These are phyloP conservation scores for Ilex aquifolium DNA, from an alignment of 257 asterid species.

Conservation along the genomic window DNA sequence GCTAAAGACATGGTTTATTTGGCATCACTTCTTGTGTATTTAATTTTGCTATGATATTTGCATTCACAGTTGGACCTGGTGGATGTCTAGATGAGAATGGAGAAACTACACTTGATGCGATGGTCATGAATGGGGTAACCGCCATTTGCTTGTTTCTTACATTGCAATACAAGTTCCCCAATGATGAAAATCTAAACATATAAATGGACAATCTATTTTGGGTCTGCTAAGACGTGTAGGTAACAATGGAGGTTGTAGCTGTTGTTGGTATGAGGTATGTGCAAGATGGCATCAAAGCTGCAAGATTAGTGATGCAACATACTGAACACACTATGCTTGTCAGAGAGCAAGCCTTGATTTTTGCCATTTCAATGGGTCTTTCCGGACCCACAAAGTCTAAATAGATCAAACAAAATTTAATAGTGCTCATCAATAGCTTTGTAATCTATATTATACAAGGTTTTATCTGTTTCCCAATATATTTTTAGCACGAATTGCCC, in stretches of 20 bases:
- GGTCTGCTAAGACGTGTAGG: conserved; percentile 63
- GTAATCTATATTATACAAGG: too few species aligned
- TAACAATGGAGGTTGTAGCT: conserved; percentile 99
- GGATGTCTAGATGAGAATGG: conserved; percentile 99
- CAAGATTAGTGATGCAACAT: conserved; percentile 75
- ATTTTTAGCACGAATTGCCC: too few species aligned
- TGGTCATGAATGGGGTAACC: conserved; percentile 94
- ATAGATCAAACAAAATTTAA: too few species aligned
- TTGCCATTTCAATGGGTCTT: conserved; percentile 96
- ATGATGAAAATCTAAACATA: conserved; percentile 5
- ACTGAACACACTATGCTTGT: conserved; percentile 90
- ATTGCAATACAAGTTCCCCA: conserved; percentile 9
- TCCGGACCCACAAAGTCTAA: conserved; percentile 78
- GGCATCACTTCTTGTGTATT: conserved; percentile 3
- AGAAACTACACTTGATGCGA: conserved; percentile 91
- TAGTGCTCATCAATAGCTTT: too few species aligned
- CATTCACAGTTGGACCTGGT: conserved; percentile 90
- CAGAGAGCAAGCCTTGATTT: conserved; percentile 83
- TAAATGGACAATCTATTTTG: conserved; percentile 14
- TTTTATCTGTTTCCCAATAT: too few species aligned
- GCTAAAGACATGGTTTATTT: neutral
- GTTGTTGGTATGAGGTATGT: conserved; percentile 96
- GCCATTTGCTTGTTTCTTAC: conserved; percentile 5
- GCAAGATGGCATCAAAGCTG: conserved; percentile 78
- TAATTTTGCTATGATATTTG: neutral